Evolutionary conservation across 345 rosid genomes (phyloP).

Genomic region (Salix arbutifolia): DNA sequence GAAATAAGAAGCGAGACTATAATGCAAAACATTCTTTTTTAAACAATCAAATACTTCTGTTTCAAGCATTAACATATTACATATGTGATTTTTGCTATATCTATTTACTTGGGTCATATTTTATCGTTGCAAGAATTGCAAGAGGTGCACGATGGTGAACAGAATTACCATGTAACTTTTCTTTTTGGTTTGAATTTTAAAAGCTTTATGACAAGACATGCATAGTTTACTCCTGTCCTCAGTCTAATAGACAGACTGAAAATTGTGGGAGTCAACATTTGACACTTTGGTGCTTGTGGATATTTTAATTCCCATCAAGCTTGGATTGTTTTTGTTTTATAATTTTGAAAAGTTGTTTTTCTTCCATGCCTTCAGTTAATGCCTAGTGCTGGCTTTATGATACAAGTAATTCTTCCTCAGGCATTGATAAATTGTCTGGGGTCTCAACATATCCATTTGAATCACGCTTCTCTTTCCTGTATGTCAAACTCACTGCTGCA

Average conservation of each 20-base stretch:
- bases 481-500: not conserved
- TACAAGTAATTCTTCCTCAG: not conserved
- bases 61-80: not conserved
- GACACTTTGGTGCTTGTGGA: not conserved
- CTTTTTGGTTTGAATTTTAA: not conserved
- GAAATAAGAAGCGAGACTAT: too few relatives aligned
- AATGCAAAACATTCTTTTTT: not conserved
- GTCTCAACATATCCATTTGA: not conserved
- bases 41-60: not conserved
- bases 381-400: not conserved
- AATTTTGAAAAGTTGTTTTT: not conserved
- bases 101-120: not conserved
- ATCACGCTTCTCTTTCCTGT: not conserved
- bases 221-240: not conserved
- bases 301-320: not conserved
- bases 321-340: too few relatives aligned
- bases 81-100: not conserved
- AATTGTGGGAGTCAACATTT: not conserved
- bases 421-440: not conserved
- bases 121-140: not conserved
- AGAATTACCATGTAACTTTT: not conserved
- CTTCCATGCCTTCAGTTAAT: not conserved
- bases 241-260: not conserved
- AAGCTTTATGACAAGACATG: not conserved
- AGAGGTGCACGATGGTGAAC: not conserved